Evolutionary conservation across 305 asterid species (phyloP), one percentile per base, ranked within the genome.

Genomic region (Fraxinus angustifolia): DNA sequence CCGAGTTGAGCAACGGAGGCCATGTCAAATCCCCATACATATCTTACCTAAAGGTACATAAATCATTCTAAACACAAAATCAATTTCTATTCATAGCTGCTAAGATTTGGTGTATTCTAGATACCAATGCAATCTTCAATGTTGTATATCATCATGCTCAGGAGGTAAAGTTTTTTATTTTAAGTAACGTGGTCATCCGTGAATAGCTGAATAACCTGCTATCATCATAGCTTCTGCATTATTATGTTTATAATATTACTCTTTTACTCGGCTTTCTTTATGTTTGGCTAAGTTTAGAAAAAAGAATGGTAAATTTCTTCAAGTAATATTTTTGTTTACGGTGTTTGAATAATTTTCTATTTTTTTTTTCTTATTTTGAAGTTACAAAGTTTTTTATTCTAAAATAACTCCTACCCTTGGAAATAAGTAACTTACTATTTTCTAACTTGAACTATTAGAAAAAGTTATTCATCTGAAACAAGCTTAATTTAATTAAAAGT

Each of bases 11-110:
- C 85, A 88, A 79, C 23, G 98, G 98, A 75, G 88, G 90, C 78
- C 98, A 96, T 85, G 93, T 93, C 35, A 96, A 87, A 88, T 91
- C 92, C 65, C 97, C 99, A 8, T 75, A 88, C 72, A 93, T 91
- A 73, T 84, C 90, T 80, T 93, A 94, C 87, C 84, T 96, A 23
- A 96, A 94, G 98, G 99, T 93, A 79, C 11, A 81, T 67, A 38
- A 81, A 33, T 71, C 35, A 8, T 76, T 71, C 10, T 16, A 23
- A 28, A 12, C 19, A 58, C 58, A 72, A 65, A 8, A 19, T 58
- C 70, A 58, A 21, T 65, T 65, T 11, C 21, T 6, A 10, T 67
- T 67, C 8, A 19, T 67, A 0, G 36, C 73, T 67, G 73, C 73
- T 26, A 67, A 67, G 31, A 26, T 67, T 67, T 62, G 33, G 71